Evolutionary conservation across 106 monocot genomes (phyloP), one percentile per base, ranked within the genome.

Genomic region (Agapanthus africanus): DNA sequence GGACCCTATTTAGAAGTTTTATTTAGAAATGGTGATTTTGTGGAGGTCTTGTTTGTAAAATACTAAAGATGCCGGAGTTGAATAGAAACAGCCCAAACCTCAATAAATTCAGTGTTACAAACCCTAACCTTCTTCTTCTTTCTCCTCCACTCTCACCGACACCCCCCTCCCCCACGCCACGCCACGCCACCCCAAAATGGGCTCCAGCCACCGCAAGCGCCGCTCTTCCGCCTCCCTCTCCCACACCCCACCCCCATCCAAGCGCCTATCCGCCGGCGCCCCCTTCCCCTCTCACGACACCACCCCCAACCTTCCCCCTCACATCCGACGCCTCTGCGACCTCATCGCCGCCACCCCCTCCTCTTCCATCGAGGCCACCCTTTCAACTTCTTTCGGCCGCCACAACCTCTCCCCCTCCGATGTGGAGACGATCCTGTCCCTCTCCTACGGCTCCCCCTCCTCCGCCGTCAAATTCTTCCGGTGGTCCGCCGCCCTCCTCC

Each of bases 381-480:
- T 44, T 54, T 79, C 65, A 33, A 13, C 60, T 22, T 26, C 0
- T 10, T 66, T 84, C 49, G n/a, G 14, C 38, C 6, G 6, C 54
- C 21, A 15, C 54, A n/a, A n/a, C n/a, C 54, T 54, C 21, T 62
- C 82, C 11, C 10, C 76, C 21, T 47, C 63, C 15, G 88, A 93
- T 37, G 83, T 93, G 13, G 92, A 93, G 71, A 54, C 47, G 36
- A 82, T 93, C 52, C 88, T 93, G 67, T 80, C 80, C 42, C 76
- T 85, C 54, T 88, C 88, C 71, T 93, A 93, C 83, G 72, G 88
- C 35, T 68, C 68, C 32, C 85, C 92, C 7, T 74, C 26, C 40
- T n/a, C 81, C 19, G 79, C 88, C 54, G 46, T 83, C 72, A 72
- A 71, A 67, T 86, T 89, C 81, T 93, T 88, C 73, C 82, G 80